Conservation (phyloP, 1,284 basidiomycete species). For the Exobasidium cylindrosporum region DNA sequence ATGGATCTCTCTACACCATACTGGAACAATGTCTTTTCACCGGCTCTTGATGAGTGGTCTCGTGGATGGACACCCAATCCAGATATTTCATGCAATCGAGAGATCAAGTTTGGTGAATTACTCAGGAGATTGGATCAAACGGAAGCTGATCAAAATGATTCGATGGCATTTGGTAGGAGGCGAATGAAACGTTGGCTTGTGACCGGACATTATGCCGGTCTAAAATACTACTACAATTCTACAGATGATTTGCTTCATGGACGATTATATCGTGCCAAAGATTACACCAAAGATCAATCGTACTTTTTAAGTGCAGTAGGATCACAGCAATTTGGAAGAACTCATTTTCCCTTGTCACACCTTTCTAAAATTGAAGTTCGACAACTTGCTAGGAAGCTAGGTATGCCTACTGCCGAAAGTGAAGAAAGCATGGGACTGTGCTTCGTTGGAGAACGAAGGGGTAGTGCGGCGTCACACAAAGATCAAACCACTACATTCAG, state of each 20-base stretch:
- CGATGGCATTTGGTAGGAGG: not conserved
- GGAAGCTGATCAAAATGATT: not conserved
- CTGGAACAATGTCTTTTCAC: constrained; percentile 49
- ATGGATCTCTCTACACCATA: constrained; percentile 42
- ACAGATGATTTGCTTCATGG: not conserved
- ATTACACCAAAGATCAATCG: constrained; percentile 76
- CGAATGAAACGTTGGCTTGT: constrained; percentile 62
- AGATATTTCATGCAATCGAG: constrained; percentile 88
- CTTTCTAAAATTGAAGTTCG: constrained; percentile 64
- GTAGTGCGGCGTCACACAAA: constrained; percentile 76
- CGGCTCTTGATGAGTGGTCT: constrained; percentile 42
- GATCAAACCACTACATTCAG: constrained; percentile 17
- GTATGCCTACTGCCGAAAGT: constrained; percentile 73
- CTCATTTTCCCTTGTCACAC: constrained; percentile 63
- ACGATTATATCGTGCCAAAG: constrained; percentile 32
- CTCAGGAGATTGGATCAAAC: constrained; percentile 58
- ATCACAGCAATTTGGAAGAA: constrained; percentile 56
- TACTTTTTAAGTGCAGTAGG: constrained; percentile 72
- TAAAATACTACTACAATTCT: constrained; percentile 51
- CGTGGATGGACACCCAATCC: constrained; percentile 72
- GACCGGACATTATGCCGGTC: constrained; percentile 88
- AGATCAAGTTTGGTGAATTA: constrained; percentile 90
- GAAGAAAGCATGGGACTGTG: constrained; percentile 95
- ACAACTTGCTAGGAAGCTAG: constrained; percentile 68
- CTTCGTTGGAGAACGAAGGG: constrained; percentile 73